These are phyloP conservation scores for Blastobotrys illinoisensis DNA, from an alignment of 1,139 yeast genomes.

Conservation along the genomic window DNA sequence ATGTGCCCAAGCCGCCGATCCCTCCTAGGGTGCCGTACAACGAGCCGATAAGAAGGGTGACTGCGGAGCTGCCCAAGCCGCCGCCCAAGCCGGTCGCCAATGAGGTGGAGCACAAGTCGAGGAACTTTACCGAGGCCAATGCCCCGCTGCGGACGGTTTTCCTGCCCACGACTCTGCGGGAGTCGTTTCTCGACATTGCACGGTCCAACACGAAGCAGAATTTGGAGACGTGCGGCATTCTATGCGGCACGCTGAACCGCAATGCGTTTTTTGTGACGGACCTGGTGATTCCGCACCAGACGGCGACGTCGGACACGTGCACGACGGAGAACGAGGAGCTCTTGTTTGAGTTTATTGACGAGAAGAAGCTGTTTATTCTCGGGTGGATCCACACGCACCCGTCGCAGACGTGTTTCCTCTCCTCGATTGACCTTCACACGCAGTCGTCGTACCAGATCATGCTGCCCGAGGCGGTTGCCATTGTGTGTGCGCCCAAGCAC, in stretches of 20 bases:
- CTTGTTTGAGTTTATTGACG: conserved; percentile 48
- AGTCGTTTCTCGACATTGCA: conserved; percentile 42
- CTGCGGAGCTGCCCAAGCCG: background rate
- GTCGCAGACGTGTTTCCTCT: conserved; percentile 56
- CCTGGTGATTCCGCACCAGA: conserved; percentile 54
- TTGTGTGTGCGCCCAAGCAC: conserved; percentile 52
- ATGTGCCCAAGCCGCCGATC: background rate
- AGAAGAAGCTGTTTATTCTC: conserved; percentile 47
- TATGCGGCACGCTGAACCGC: conserved; percentile 50
- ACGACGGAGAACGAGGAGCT: conserved; percentile 51
- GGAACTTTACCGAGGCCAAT: conserved; percentile 46
- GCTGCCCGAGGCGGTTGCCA: conserved; percentile 62
- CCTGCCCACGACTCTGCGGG: conserved; percentile 41
- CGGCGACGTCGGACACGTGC: conserved; percentile 54
- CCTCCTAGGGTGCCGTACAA: background rate
- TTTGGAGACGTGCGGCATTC: conserved; percentile 60
- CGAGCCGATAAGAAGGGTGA: background rate
- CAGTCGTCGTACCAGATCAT: conserved; percentile 59
- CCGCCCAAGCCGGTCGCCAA: background rate
- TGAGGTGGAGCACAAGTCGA: conserved; percentile 36
- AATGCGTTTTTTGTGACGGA: conserved; percentile 57
- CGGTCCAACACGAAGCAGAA: conserved; percentile 41
- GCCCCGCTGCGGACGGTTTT: conserved; percentile 46
- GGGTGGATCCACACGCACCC: conserved; percentile 74
- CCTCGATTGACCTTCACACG: conserved; percentile 58